Evolutionary conservation across 2,329 filamentous ascomycete species (phyloP), one percentile per base, ranked within the genome.

Genomic region (Penicillium crustosum): DNA sequence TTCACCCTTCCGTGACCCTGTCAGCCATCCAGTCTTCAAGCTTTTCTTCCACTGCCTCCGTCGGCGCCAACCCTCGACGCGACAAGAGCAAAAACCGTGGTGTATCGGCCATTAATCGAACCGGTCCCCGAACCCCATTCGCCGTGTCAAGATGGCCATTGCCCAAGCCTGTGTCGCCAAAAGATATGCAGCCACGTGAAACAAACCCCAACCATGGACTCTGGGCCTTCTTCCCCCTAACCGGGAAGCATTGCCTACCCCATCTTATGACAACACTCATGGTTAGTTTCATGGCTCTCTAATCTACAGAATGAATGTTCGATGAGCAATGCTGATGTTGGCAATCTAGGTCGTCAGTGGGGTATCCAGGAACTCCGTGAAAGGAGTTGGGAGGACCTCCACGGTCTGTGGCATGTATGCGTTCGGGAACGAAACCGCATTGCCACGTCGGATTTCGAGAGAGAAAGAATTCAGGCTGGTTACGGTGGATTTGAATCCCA

Each of bases 301-400:
- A 36, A 17, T 41, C 8, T 17, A 15, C 13, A 17, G 9, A 17
- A 23, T 48, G 42, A n/a, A 31, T 17, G 25, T 31, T 43, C n/a
- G 27, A 29, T 17, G 13, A 6, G 50, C 55, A 41, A 12, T 61
- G 53, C 64, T 69, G 38, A 68, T 42, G 29, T 41, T 33, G 10
- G 33, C 44, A 38, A 53, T 61, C 29, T 61, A 86, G 83, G 94
- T 17, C 85, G 94, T 53, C 81, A 86, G 29, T 99, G 94, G 94
- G 86, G 83, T 12, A 86, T 90, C 8, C 85, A 91, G 77, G 94
- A 99, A 79, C 81, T 99, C 69, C 85, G 93, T 62, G 82, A 84
- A 62, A 97, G 97, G 79, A 91, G 89, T 62, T 99, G 92, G 90
- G 91, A 96, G 61, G 93, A 97, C 74, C 78, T 99, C 68, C 93